Evolutionary conservation across 2,329 filamentous ascomycete species (phyloP).

Genomic region (Ciborinia camelliae): DNA sequence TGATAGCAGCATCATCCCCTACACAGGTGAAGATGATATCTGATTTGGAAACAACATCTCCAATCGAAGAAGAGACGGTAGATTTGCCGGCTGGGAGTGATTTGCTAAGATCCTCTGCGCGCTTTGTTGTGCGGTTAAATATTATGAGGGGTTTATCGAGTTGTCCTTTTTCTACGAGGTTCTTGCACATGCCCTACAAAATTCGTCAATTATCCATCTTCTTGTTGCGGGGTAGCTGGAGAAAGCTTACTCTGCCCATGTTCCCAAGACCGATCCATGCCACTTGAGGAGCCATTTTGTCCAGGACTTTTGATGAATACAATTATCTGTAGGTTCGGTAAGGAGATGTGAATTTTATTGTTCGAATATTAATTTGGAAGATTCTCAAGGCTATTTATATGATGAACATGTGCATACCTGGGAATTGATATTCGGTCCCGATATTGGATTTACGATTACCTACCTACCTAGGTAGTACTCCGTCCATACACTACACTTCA

Average conservation of each 20-base stretch:
- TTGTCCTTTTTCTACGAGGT: conserved; percentile 73
- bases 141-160: conserved; percentile 70
- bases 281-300: conserved; percentile 56
- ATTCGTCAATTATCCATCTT: conserved; percentile 11
- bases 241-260: conserved; percentile 68
- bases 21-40: conserved; percentile 83
- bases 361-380: background rate
- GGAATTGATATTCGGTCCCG: background rate
- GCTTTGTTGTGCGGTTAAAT: conserved; percentile 72
- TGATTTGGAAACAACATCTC: conserved; percentile 62
- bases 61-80: conserved; percentile 59
- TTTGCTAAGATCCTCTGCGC: conserved; percentile 60
- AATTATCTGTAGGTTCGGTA: background rate
- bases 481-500: background rate
- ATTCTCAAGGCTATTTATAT: background rate
- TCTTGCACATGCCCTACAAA: conserved; percentile 69
- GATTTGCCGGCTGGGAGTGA: conserved; percentile 60
- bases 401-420: background rate
- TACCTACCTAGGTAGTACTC: no score
- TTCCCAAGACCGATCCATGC: conserved; percentile 84
- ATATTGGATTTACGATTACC: background rate
- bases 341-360: background rate
- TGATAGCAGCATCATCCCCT: conserved; percentile 71
- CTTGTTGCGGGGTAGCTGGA: background rate
- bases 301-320: background rate